These are phyloP conservation scores for Aureobasidium subglaciale DNA, from an alignment of 2,329 filamentous ascomycete genomes.

Conservation along the genomic window DNA sequence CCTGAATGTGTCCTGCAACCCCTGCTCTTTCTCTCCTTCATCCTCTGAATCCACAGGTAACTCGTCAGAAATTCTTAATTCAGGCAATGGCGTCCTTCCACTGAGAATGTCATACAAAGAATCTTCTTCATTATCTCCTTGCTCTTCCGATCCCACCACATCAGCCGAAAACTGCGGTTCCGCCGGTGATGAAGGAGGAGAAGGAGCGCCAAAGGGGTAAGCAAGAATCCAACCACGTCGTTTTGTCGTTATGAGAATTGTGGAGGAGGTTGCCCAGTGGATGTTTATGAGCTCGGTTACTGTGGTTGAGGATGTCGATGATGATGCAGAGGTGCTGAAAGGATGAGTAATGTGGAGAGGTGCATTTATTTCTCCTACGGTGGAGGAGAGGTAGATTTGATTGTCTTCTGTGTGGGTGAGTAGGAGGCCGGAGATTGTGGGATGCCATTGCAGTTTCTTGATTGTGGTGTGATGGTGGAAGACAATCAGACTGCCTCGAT, in stretches of 20 bases:
- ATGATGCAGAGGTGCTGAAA: constrained; percentile 9
- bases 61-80: constrained; percentile 19
- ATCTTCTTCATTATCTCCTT: constrained; percentile 28
- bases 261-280: constrained; percentile 24
- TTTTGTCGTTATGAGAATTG: constrained; percentile 30
- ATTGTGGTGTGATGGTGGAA: constrained; percentile 40
- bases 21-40: constrained; percentile 23
- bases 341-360: constrained; percentile 18
- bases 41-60: constrained; percentile 23
- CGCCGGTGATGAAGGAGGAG: neutral
- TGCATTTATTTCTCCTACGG: constrained; percentile 16
- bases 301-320: constrained; percentile 15
- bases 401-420: constrained; percentile 38
- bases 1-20: constrained; percentile 41
- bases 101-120: constrained; percentile 43
- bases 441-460: constrained; percentile 39
- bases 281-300: constrained; percentile 3
- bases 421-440: constrained; percentile 29
- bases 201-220: constrained; percentile 34
- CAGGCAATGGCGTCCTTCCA: constrained; percentile 37
- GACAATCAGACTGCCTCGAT: constrained; percentile 32
- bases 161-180: neutral
- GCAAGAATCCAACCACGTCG: constrained; percentile 32
- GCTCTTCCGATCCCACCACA: neutral
- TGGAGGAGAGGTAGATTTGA: constrained; percentile 34